Evolutionary conservation across 1,284 basidiomycete genomes (phyloP).

Genomic region (Pseudozyma sp.): DNA sequence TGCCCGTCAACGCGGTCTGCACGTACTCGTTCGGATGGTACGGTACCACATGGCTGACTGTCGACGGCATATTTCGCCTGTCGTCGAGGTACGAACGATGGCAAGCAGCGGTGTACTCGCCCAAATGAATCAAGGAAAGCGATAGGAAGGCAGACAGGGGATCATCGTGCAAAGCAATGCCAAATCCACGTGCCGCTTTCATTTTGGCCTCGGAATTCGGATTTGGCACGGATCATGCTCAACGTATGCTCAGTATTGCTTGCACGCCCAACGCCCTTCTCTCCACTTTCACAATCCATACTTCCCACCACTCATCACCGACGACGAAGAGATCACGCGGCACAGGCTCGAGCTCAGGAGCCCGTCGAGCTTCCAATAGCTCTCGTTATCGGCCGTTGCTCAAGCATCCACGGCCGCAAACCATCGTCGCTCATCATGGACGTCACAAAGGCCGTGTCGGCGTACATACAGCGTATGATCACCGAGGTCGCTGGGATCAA

Average conservation of each 20-base stretch:
- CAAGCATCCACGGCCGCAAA: not conserved
- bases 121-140: not conserved
- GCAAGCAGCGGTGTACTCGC: not conserved
- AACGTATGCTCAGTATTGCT: not conserved
- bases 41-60: conserved; percentile 24
- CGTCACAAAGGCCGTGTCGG: conserved; percentile 91
- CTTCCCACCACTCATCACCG: too few relatives aligned
- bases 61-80: conserved; percentile 26
- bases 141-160: too few relatives aligned
- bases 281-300: conserved; percentile 1
- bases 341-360: not conserved
- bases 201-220: conserved; percentile 19
- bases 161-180: not conserved
- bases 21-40: conserved; percentile 60
- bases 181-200: not conserved
- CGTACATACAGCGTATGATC: conserved; percentile 91
- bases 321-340: too few relatives aligned
- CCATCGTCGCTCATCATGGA: conserved; percentile 76
- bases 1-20: conserved; percentile 76
- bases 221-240: conserved; percentile 29
- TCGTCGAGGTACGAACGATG: not conserved
- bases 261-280: conserved; percentile 7
- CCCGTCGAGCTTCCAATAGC: not conserved
- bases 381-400: not conserved
- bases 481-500: conserved; percentile 89